Percentiles rank a stretch among this genome's conserved stretches.
phyloP scores from a whole-genome alignment of 768 basidiomycete genomes.

The Mycena rosella region DNA sequence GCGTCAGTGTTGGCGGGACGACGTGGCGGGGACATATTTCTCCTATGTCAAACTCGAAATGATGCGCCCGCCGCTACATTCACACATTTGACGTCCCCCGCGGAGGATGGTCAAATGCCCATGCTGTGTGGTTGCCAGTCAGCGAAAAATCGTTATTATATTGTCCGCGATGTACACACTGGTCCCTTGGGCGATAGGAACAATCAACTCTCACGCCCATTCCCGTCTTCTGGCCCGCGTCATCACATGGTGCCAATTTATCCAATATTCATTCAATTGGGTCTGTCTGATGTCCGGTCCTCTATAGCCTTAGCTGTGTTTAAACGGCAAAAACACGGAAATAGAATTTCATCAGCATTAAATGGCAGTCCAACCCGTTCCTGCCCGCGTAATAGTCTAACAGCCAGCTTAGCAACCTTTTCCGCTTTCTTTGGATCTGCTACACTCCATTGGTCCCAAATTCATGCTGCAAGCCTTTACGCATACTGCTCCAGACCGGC shows the following conservation, averaged over 20 bases:
- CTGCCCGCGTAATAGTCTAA: not conserved
- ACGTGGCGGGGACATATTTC: not conserved
- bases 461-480: no score
- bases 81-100: not conserved
- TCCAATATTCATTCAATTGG: not conserved
- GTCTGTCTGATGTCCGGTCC: no score
- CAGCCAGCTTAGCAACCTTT: not conserved
- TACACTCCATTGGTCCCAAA: not conserved
- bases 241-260: conserved; percentile 6
- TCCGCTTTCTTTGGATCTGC: not conserved
- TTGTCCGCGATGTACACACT: not conserved
- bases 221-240: not conserved
- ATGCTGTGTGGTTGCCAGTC: not conserved
- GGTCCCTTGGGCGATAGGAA: not conserved
- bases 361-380: not conserved
- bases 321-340: no score
- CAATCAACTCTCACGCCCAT: not conserved
- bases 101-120: not conserved
- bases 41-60: not conserved
- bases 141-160: not conserved
- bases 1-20: not conserved
- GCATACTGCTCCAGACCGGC: not conserved
- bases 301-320: no score
- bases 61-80: not conserved
- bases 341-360: not conserved